A percentile compares a stretch with the other conserved stretches of the same genome.
phyloP scores from a whole-genome alignment of 2,329 filamentous ascomycete genomes.

The Fusarium penzigii region DNA sequence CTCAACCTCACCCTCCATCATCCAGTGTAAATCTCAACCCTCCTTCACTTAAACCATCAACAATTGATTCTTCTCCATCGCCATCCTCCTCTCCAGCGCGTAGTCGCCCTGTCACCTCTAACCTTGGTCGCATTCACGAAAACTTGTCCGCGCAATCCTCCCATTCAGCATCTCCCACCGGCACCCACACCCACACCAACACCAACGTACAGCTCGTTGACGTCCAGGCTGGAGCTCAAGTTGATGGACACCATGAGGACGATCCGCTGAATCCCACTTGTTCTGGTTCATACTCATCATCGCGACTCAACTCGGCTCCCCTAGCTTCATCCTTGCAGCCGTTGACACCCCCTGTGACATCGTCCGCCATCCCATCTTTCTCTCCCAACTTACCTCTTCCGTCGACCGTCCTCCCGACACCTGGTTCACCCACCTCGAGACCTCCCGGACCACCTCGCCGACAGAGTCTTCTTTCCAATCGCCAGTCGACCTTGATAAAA shows the following conservation, averaged over 20 bases:
- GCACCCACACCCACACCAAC: no score
- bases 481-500: slow-evolving; percentile 35
- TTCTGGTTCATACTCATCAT: slow-evolving; percentile 20
- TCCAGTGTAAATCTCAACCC: slow-evolving; percentile 10
- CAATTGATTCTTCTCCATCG: slow-evolving; percentile 10
- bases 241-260: slow-evolving; percentile 28
- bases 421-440: slow-evolving; percentile 18
- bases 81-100: slow-evolving; percentile 21
- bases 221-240: slow-evolving; percentile 19
- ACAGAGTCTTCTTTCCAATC: slow-evolving; percentile 41
- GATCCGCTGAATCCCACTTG: slow-evolving; percentile 28
- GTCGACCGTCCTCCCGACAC: slow-evolving; percentile 10
- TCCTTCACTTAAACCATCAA: slow-evolving; percentile 17
- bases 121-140: slow-evolving; percentile 31
- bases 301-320: slow-evolving; percentile 12
- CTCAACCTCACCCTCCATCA: slow-evolving; percentile 21
- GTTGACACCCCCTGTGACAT: slow-evolving; percentile 21
- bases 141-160: slow-evolving; percentile 15
- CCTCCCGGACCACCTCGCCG: slow-evolving; percentile 28
- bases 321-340: slow-evolving; percentile 3
- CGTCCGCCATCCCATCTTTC: slow-evolving; percentile 44
- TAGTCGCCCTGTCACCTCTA: slow-evolving; percentile 22
- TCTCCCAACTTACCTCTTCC: slow-evolving; percentile 22
- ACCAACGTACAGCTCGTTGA: slow-evolving; percentile 20
- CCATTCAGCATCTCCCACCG: slow-evolving; percentile 11